Conservation (phyloP, 768 basidiomycete species). For the Boletus pseudo-olivaceus region DNA sequence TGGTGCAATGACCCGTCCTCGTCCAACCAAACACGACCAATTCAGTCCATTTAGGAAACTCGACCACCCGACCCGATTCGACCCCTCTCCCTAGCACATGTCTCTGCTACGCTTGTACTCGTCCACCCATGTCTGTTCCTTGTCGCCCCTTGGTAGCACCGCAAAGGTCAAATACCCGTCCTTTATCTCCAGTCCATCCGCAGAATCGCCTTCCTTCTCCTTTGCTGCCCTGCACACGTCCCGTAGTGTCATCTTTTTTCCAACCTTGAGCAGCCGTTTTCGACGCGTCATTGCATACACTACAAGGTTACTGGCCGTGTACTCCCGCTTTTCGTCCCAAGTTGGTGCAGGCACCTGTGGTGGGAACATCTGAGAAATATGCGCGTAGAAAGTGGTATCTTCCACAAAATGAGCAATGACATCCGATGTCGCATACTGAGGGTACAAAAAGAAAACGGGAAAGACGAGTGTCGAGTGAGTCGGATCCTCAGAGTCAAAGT, state of each 20-base stretch:
- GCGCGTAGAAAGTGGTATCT: constrained; percentile 74
- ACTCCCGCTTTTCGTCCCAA: constrained; percentile 77
- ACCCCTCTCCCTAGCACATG: constrained; percentile 9
- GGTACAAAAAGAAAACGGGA: constrained; percentile 93
- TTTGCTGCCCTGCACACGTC: constrained; percentile 69
- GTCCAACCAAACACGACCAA: constrained; percentile 32
- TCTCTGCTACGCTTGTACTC: constrained; percentile 69
- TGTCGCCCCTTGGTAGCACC: constrained; percentile 70
- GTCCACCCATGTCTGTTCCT: constrained; percentile 82
- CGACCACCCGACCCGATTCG: not conserved
- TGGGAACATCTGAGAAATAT: constrained; percentile 82
- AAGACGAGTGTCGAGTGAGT: constrained; percentile 61
- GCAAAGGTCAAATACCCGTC: constrained; percentile 80
- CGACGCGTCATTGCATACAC: constrained; percentile 80
- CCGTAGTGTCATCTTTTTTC: constrained; percentile 81
- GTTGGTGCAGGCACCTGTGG: constrained; percentile 57
- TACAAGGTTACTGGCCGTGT: constrained; percentile 57
- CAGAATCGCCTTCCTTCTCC: constrained; percentile 52
- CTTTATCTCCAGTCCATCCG: constrained; percentile 81
- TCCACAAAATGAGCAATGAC: constrained; percentile 84
- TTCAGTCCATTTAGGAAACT: constrained; percentile 12
- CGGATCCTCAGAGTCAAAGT: constrained; percentile 65
- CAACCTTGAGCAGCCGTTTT: constrained; percentile 82
- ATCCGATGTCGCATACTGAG: constrained; percentile 85
- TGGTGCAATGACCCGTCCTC: constrained; percentile 5